phyloP scores from a whole-genome alignment of 805 yeast genomes.

The Scheffersomyces stipitis region DNA sequence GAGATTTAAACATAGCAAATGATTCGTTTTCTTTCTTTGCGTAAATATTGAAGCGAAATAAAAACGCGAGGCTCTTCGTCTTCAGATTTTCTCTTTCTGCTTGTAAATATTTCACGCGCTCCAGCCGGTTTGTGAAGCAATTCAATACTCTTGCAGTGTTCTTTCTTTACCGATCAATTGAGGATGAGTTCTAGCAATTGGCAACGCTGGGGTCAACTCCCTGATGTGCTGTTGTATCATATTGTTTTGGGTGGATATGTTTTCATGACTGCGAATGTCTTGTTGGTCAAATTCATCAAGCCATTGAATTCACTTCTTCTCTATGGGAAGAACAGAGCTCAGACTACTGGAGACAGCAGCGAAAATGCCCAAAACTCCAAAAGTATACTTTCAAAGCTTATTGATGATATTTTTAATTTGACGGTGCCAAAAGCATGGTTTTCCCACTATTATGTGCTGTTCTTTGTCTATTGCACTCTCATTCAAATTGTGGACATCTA shows the following conservation, averaged over 20 bases:
- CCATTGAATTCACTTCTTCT: constrained; percentile 19
- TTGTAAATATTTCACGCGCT: too few relatives aligned
- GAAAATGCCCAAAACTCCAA: neutral
- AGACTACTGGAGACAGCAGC: neutral
- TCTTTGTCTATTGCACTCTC: constrained; percentile 30
- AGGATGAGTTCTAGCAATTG: too few relatives aligned
- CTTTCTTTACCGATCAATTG: too few relatives aligned
- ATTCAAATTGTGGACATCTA: constrained; percentile 9
- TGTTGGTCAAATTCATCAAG: constrained; percentile 12
- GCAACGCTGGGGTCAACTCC: too few relatives aligned
- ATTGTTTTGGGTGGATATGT: neutral
- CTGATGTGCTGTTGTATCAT: too few relatives aligned
- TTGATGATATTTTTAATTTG: constrained; percentile 10
- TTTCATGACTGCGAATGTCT: constrained; percentile 4
- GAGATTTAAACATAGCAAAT: too few relatives aligned
- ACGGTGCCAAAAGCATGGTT: constrained; percentile 67
- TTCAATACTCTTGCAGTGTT: too few relatives aligned
- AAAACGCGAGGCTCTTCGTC: too few relatives aligned
- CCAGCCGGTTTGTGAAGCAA: too few relatives aligned
- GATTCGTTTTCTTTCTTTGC: too few relatives aligned
- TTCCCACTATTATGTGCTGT: constrained; percentile 57
- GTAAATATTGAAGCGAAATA: too few relatives aligned
- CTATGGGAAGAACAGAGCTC: constrained; percentile 21
- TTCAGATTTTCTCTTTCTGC: too few relatives aligned
- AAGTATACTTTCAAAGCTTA: neutral